These are phyloP conservation scores for Pseudomassariella vexata DNA, from an alignment of 2,329 filamentous ascomycete genomes.

Conservation along the genomic window DNA sequence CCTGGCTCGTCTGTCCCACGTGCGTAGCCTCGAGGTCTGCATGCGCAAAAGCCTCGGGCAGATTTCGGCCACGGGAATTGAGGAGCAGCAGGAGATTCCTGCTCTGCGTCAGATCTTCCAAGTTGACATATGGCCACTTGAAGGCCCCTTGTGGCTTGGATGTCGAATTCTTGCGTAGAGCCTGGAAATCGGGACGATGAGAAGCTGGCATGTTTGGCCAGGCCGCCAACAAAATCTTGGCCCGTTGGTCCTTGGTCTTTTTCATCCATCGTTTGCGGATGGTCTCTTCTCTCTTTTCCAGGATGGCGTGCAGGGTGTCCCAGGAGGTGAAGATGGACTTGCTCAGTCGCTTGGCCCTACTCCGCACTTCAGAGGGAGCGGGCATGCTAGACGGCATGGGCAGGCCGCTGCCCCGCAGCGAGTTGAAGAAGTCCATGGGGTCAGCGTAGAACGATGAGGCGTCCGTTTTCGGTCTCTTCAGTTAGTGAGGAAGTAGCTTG, in stretches of 20 bases:
- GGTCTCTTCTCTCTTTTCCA: slow-evolving; percentile 43
- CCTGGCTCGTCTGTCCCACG: slow-evolving; percentile 19
- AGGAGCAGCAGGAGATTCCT: slow-evolving; percentile 43
- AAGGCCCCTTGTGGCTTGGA: no score
- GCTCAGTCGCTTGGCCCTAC: no score
- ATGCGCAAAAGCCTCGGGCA: slow-evolving; percentile 39
- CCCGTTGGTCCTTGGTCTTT: slow-evolving; percentile 40
- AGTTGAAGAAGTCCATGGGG: no score
- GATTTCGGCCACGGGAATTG: slow-evolving; percentile 42
- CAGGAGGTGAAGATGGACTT: no score
- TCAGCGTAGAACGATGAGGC: no score
- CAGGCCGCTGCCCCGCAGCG: no score
- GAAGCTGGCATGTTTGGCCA: slow-evolving; percentile 43
- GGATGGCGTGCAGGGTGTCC: slow-evolving; percentile 30
- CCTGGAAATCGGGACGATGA: slow-evolving; percentile 47
- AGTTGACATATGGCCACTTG: slow-evolving; percentile 51
- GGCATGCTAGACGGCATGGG: no score
- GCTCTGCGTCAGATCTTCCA: slow-evolving; percentile 44
- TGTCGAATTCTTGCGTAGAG: slow-evolving; percentile 22
- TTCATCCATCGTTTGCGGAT: slow-evolving; percentile 51
- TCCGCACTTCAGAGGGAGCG: no score
- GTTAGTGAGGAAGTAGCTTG: no score
- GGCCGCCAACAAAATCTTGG: slow-evolving; percentile 36
- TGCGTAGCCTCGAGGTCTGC: slow-evolving; percentile 33
- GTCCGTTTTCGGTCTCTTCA: no score